Percentiles rank a stretch among this genome's conserved stretches.
phyloP scores from a whole-genome alignment of 1,284 basidiomycete genomes.

The Bondarzewia mesenterica region DNA sequence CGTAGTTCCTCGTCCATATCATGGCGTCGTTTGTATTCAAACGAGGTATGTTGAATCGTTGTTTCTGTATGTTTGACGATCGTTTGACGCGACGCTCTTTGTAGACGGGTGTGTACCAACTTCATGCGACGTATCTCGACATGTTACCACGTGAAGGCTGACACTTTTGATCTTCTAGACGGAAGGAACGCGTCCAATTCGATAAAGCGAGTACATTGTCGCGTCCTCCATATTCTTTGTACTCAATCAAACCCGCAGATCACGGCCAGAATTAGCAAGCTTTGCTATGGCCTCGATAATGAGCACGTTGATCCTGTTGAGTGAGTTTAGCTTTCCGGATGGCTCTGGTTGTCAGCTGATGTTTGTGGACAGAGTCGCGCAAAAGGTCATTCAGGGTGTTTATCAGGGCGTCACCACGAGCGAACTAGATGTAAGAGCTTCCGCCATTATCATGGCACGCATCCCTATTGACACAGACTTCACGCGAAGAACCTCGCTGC shows the following conservation, averaged over 20 bases:
- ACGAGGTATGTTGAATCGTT: constrained; percentile 12
- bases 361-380: constrained; percentile 55
- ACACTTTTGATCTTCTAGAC: constrained; percentile 32
- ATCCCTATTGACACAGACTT: not conserved
- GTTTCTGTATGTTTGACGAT: not conserved
- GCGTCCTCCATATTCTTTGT: constrained; percentile 9
- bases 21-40: constrained; percentile 18
- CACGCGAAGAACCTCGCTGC: constrained; percentile 83
- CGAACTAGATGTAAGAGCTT: constrained; percentile 90
- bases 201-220: constrained; percentile 57
- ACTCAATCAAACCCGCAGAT: constrained; percentile 42
- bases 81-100: not conserved
- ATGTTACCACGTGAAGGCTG: not conserved
- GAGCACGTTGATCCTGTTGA: constrained; percentile 94
- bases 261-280: constrained; percentile 87
- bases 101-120: constrained; percentile 12
- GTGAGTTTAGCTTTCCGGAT: constrained; percentile 50
- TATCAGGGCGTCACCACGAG: constrained; percentile 96
- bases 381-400: constrained; percentile 94
- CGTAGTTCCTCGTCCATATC: not conserved
- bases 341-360: constrained; percentile 3
- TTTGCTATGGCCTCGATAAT: constrained; percentile 94
- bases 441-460: not conserved
- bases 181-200: constrained; percentile 82
- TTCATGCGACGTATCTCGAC: not conserved